Evolutionary conservation across 2,329 filamentous ascomycete genomes (phyloP).

Genomic region (Gliomastix tumulicola): DNA sequence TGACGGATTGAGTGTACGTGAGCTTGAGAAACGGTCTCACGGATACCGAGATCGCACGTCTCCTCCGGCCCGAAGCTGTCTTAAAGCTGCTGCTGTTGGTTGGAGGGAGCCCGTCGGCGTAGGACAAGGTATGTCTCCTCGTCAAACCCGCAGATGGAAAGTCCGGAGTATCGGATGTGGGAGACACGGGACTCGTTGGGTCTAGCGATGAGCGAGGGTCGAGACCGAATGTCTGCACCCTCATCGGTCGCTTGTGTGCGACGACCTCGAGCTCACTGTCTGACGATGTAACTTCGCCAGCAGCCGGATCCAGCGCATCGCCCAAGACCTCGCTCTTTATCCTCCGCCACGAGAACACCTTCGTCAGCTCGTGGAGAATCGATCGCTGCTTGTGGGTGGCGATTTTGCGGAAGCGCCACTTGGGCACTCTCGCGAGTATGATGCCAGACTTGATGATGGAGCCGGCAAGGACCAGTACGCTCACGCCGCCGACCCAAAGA

Average conservation of each 20-base stretch:
- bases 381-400: conserved; percentile 23
- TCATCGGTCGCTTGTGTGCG: conserved; percentile 8
- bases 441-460: conserved; percentile 78
- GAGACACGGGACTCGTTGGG: not conserved
- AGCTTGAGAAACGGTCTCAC: conserved; percentile 71
- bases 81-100: conserved; percentile 18
- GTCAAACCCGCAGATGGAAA: conserved; percentile 7
- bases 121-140: conserved; percentile 48
- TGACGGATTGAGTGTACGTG: conserved; percentile 68
- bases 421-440: conserved; percentile 77
- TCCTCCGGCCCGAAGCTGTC: conserved; percentile 59
- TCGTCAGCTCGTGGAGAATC: conserved; percentile 30
- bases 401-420: conserved; percentile 69
- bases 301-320: conserved; percentile 17
- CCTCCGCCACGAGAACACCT: conserved; percentile 35
- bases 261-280: conserved; percentile 18
- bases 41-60: conserved; percentile 56
- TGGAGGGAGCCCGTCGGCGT: conserved; percentile 21
- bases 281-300: conserved; percentile 20
- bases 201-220: not conserved
- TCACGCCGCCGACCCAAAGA: conserved; percentile 77
- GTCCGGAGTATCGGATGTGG: not conserved
- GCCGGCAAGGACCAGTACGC: conserved; percentile 65
- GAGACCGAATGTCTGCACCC: conserved; percentile 21
- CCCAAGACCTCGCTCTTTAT: conserved; percentile 31